Conservation (phyloP, 2,329 filamentous ascomycete species). For the Pseudogymnoascus sp. region DNA sequence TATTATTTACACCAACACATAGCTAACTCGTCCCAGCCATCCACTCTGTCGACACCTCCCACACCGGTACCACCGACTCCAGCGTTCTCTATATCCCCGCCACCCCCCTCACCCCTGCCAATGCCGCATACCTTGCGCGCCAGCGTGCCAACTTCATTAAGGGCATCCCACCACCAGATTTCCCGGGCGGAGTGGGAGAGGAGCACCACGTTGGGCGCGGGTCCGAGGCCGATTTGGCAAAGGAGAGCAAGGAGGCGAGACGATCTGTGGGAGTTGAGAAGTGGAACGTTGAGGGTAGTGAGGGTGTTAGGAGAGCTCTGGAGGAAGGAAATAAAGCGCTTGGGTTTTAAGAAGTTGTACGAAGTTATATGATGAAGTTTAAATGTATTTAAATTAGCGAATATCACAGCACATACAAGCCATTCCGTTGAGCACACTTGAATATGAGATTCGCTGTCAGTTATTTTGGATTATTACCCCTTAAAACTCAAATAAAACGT, state of each 20-base stretch:
- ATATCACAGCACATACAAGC: background rate
- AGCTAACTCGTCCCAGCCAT: constrained; percentile 20
- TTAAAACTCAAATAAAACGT: background rate
- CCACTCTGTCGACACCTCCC: constrained; percentile 76
- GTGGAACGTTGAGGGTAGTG: background rate
- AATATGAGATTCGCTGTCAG: background rate
- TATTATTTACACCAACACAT: background rate
- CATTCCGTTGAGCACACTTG: background rate
- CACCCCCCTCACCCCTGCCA: constrained; percentile 69
- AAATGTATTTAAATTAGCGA: background rate
- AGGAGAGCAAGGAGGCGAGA: background rate
- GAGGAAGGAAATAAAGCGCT: constrained; percentile 1
- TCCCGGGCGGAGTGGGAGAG: constrained; percentile 66
- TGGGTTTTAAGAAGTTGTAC: background rate
- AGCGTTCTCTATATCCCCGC: constrained; percentile 86
- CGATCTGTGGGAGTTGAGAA: background rate
- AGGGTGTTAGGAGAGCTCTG: background rate
- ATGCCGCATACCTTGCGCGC: constrained; percentile 61
- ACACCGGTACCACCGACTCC: constrained; percentile 64
- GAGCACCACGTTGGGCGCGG: constrained; percentile 43
- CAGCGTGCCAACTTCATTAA: constrained; percentile 65
- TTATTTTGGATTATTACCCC: too few species aligned
- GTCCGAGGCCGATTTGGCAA: background rate
- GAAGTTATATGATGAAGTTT: background rate
- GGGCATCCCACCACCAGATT: constrained; percentile 63